Conservation (phyloP, 2,329 filamentous ascomycete genomes). For the Fonsecaea nubica region DNA sequence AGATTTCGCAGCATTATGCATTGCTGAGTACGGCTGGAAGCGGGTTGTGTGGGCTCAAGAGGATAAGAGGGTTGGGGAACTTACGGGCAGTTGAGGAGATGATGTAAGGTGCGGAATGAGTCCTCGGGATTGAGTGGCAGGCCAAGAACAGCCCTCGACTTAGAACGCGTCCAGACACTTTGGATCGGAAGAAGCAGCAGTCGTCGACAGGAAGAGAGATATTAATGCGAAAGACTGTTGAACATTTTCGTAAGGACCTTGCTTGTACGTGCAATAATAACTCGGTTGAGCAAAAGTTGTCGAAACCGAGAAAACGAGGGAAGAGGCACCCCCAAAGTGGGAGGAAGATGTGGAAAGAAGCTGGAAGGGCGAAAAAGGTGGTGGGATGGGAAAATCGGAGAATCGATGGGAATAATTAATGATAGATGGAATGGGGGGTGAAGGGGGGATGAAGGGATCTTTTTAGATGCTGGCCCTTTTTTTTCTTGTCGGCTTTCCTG, state of each 20-base stretch:
- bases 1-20: slow-evolving; percentile 35
- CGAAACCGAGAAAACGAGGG: not conserved
- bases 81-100: slow-evolving; percentile 25
- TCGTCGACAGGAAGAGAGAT: not conserved
- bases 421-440: not conserved
- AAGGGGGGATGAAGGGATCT: slow-evolving; percentile 8
- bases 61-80: slow-evolving; percentile 7
- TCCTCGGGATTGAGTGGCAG: slow-evolving; percentile 11
- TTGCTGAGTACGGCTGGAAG: slow-evolving; percentile 19
- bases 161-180: slow-evolving; percentile 24
- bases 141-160: slow-evolving; percentile 16
- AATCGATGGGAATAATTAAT: not conserved
- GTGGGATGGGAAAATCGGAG: slow-evolving; percentile 1
- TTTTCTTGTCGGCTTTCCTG: no score
- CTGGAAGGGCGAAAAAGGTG: not conserved
- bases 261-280: not conserved
- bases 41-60: slow-evolving; percentile 2
- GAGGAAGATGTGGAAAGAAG: not conserved
- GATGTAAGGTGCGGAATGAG: slow-evolving; percentile 37
- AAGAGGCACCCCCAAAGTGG: not conserved
- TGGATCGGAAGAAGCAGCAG: slow-evolving; percentile 5
- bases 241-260: not conserved
- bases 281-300: not conserved
- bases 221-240: slow-evolving; percentile 1
- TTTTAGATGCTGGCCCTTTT: not conserved